phyloP scores from a whole-genome alignment of 352 stramenopile genomes.

The Phytophthora europaea region DNA sequence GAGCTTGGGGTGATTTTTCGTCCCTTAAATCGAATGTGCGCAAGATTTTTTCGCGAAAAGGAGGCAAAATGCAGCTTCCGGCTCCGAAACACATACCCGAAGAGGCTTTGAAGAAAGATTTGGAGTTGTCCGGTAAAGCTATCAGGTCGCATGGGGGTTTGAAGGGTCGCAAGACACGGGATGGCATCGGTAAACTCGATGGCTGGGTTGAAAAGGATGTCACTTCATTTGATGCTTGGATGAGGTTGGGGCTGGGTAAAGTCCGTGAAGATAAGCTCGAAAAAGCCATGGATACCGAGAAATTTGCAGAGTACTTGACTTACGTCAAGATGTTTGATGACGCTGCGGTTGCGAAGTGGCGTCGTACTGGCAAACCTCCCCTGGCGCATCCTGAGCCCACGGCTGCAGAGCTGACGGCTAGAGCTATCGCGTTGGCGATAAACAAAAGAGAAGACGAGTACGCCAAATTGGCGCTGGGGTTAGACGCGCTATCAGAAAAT shows the following conservation, averaged over 20 bases:
- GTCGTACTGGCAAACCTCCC: neutral
- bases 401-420: neutral
- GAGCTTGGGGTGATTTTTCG: neutral
- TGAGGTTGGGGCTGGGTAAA: neutral
- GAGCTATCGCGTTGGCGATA: neutral
- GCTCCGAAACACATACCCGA: neutral
- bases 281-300: neutral
- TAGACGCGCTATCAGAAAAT: neutral
- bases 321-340: neutral
- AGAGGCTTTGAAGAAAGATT: neutral
- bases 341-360: neutral
- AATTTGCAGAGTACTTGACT: neutral
- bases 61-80: neutral
- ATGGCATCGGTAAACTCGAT: neutral
- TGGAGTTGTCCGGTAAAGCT: neutral
- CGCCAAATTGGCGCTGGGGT: neutral
- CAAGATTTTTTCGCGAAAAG: neutral
- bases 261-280: neutral
- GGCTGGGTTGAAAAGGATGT: neutral
- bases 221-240: neutral
- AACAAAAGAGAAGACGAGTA: neutral
- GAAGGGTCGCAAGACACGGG: neutral
- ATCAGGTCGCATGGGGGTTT: neutral
- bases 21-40: neutral
- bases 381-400: neutral